These are phyloP conservation scores for Diaporthe vaccinii DNA, from an alignment of 2,329 filamentous ascomycete species.

Conservation along the genomic window DNA sequence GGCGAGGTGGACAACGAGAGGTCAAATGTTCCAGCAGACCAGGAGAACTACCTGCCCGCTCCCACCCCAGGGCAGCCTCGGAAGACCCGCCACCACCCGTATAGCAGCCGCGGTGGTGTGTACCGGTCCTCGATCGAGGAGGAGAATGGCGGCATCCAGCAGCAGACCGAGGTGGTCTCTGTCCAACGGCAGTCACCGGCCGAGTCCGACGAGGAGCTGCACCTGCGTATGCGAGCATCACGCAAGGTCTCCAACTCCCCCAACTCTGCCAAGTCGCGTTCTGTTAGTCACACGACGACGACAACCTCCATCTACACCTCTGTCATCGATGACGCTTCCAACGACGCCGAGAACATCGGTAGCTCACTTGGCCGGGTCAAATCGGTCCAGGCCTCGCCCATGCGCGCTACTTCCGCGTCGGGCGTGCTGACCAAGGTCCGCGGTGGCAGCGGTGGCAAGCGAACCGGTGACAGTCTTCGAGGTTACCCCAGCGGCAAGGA, in stretches of 20 bases:
- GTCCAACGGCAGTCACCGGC: constrained; percentile 71
- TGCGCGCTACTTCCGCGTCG: constrained; percentile 65
- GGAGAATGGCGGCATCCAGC: constrained; percentile 64
- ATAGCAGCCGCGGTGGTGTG: constrained; percentile 67
- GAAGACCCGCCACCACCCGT: constrained; percentile 86
- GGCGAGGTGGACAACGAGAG: constrained; percentile 91
- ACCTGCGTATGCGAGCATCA: constrained; percentile 79
- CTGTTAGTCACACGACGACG: constrained; percentile 81
- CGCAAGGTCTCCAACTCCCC: constrained; percentile 76
- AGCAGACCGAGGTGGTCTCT: constrained; percentile 72
- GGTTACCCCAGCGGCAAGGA: constrained; percentile 56
- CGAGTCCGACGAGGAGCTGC: constrained; percentile 87
- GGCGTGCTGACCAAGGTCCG: constrained; percentile 75
- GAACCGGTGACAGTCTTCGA: constrained; percentile 60
- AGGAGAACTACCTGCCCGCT: constrained; percentile 92
- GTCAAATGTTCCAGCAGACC: constrained; percentile 71
- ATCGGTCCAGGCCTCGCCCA: constrained; percentile 63
- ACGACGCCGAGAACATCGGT: constrained; percentile 80
- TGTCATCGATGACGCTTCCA: constrained; percentile 74
- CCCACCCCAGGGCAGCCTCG: constrained; percentile 96
- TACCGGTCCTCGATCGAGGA: constrained; percentile 60
- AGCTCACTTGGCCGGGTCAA: constrained; percentile 63
- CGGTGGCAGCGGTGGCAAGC: constrained; percentile 48
- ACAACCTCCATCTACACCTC: constrained; percentile 72
- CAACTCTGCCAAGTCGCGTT: constrained; percentile 73